Evolutionary conservation across 306 rosid species (phyloP).

Genomic region (Nissolia schottii): DNA sequence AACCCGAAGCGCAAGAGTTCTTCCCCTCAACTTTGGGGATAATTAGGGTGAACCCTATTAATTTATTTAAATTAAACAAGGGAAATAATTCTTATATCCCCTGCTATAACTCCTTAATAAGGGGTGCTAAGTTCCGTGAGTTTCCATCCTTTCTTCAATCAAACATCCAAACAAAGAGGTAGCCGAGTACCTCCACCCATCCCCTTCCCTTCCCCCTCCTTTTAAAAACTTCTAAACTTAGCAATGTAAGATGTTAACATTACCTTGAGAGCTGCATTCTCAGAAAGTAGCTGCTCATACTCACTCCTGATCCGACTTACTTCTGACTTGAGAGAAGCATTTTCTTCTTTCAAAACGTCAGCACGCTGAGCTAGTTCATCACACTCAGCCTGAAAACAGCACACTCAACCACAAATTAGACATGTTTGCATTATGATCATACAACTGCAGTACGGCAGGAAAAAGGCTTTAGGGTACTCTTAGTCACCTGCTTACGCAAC

Average conservation of each 20-base stretch:
- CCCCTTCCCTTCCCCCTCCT: too few species aligned
- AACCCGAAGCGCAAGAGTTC: neutral
- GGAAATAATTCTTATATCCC: too few species aligned
- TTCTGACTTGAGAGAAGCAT: constrained; percentile 73
- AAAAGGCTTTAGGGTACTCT: neutral
- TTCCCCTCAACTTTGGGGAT: neutral
- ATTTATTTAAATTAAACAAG: too few species aligned
- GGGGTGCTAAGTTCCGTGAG: too few species aligned
- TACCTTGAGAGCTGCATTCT: constrained; percentile 89
- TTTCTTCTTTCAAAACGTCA: constrained; percentile 81
- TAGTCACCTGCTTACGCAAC: constrained; percentile 87
- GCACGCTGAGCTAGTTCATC: constrained; percentile 95
- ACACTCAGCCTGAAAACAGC: constrained; percentile 76
- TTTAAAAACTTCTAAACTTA: neutral
- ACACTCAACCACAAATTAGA: neutral
- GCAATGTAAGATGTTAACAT: constrained; percentile 25
- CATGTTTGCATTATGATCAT: constrained; percentile 8
- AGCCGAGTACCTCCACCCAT: neutral
- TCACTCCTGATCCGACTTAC: constrained; percentile 77
- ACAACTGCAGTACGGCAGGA: constrained; percentile 8
- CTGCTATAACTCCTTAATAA: neutral
- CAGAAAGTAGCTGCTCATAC: constrained; percentile 81
- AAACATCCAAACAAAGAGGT: neutral
- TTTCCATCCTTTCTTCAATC: too few species aligned
- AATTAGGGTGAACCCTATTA: too few species aligned